Conservation (phyloP, 345 rosid species). For the Carallia pectinifolia region DNA sequence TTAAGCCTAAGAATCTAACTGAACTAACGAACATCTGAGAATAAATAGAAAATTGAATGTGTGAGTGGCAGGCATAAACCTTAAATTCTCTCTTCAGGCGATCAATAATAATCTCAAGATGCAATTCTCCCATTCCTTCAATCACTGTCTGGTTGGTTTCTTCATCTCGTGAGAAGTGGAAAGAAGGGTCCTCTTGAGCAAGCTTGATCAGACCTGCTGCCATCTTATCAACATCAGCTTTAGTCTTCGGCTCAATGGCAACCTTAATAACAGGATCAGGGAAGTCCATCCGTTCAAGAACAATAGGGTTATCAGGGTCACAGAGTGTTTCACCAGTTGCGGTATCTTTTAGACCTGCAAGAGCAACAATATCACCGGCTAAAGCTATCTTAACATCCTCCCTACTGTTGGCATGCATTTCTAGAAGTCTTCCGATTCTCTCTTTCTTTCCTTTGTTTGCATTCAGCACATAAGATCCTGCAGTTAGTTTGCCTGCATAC, state of each 20-base stretch:
- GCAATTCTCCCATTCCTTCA: conserved; percentile 99
- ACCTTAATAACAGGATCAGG: conserved; percentile 98
- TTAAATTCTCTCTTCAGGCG: conserved; percentile 92
- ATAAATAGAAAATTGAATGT: conserved; percentile 2
- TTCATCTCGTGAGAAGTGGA: conserved; percentile 94
- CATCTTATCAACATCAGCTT: conserved; percentile 95
- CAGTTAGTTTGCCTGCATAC: conserved; percentile 73
- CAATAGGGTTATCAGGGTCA: conserved; percentile 69
- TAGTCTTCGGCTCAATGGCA: conserved; percentile 96
- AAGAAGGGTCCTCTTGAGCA: conserved; percentile 97
- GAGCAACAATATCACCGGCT: conserved; percentile 87
- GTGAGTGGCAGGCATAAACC: conserved; percentile 34
- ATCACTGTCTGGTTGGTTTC: conserved; percentile 96
- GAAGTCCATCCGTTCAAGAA: conserved; percentile 97
- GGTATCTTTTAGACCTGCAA: conserved; percentile 91
- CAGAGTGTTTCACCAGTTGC: conserved; percentile 85
- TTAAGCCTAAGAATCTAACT: no score
- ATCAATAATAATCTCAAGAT: conserved; percentile 96
- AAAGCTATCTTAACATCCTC: conserved; percentile 87
- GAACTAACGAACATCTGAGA: background rate
- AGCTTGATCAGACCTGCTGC: conserved; percentile 83
- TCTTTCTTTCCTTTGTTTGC: conserved; percentile 96
- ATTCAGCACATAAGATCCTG: conserved; percentile 90
- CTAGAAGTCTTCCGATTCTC: conserved; percentile 93
- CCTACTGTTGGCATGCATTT: conserved; percentile 98